Evolutionary conservation across 768 basidiomycete genomes (phyloP).

Genomic region (Podaxis rugospora): DNA sequence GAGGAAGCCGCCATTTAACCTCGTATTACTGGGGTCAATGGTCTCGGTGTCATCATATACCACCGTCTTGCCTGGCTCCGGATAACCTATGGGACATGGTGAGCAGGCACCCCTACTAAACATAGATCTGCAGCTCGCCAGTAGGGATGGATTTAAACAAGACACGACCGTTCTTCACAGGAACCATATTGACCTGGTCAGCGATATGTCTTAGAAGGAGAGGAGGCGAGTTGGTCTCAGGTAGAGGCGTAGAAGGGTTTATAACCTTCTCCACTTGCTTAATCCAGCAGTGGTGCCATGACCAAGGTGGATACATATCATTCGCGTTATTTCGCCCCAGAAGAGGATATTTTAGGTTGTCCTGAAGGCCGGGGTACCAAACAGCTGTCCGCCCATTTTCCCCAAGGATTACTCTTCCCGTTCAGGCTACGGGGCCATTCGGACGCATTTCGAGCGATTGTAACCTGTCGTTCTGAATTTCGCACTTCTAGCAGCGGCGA

Average conservation of each 20-base stretch:
- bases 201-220: background rate
- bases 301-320: no score
- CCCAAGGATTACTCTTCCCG: no score
- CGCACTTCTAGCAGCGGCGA: no score
- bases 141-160: constrained; percentile 26
- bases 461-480: no score
- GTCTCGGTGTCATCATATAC: constrained; percentile 31
- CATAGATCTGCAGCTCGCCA: constrained; percentile 6
- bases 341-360: no score
- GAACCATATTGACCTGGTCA: constrained; percentile 12
- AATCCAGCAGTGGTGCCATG: no score
- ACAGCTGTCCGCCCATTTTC: no score
- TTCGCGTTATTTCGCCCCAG: no score
- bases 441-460: no score
- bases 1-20: constrained; percentile 34
- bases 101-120: background rate
- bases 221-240: background rate
- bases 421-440: no score
- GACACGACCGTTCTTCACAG: constrained; percentile 21
- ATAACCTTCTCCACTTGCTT: background rate
- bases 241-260: background rate
- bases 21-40: constrained; percentile 39
- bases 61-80: constrained; percentile 33
- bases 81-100: constrained; percentile 17
- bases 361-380: no score